Evolutionary conservation across 805 yeast species (phyloP), one percentile per base, ranked within the genome.

Genomic region (Candida parachauliodes): DNA sequence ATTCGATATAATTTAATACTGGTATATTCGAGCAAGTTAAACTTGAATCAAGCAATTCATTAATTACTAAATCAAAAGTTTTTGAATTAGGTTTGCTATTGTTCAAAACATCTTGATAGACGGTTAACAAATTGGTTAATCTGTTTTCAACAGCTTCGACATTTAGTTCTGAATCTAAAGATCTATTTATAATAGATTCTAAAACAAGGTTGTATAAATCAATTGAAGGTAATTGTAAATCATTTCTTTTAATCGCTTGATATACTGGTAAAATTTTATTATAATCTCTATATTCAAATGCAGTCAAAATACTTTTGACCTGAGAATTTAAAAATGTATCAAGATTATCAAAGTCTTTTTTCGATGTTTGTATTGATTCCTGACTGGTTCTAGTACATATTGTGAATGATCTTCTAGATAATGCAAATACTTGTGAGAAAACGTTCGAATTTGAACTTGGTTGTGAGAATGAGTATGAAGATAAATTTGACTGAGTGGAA

Each of bases 31-130:
- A 8, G 45, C 50, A 31, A 52, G 55, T 43, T 51, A 65, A 15
- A 73, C 75, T 40, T 50, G 81, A 79, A 27, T 61, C 59, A 36
- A 82, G 62, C 19, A 83, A 62, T 21, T 74, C 70, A 16, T 60
- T 57, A 32, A 83, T 61, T 4, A 74, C 54, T 1, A 61, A 54
- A 47, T 74, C 64, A 55, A 76, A 83, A 6, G 85, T 81, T 14
- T 62, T 63, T 28, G 54, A 49, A 18, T 72, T 66, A 12, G 93
- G 93, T 51, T 76, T 79, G 17, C 73, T 23, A 9, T 34, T 43
- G 4, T 40, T 51, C 26, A 83, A 64, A 52, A 82, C 60, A 48
- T 81, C 88, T 35, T 83, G 84, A 52, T 83, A 83, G 24, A 81
- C 78, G 15, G 77, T 80, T 45, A 83, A 60, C 41, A 83, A 54